phyloP scores from a whole-genome alignment of 306 rosid species.

The Acacia acuminata region DNA sequence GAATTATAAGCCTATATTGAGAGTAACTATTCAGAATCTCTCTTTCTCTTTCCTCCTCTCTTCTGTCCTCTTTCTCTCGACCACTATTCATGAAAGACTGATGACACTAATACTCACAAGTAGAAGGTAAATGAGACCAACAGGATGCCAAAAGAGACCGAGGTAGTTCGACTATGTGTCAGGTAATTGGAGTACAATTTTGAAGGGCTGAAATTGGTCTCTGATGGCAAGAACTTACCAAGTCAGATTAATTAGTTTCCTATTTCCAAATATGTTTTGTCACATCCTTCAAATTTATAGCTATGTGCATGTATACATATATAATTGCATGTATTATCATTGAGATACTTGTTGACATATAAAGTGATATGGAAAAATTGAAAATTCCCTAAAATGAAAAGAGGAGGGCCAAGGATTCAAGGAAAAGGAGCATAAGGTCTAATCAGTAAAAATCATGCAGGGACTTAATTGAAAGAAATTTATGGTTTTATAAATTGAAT shows the following conservation, averaged over 20 bases:
- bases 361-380: not conserved
- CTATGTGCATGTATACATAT: not conserved
- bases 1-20: too few species aligned
- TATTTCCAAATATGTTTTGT: not conserved
- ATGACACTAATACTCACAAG: not conserved
- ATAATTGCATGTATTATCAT: not conserved
- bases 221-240: not conserved
- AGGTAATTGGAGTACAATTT: not conserved
- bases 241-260: not conserved
- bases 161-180: not conserved
- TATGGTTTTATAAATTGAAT: not conserved
- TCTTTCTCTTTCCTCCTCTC: not conserved
- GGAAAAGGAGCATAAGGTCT: not conserved
- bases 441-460: not conserved
- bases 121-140: not conserved
- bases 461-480: not conserved
- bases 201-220: not conserved
- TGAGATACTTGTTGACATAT: not conserved
- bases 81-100: not conserved
- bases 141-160: not conserved
- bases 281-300: not conserved
- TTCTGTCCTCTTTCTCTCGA: not conserved
- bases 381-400: not conserved
- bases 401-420: not conserved
- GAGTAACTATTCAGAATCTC: not conserved